These are phyloP conservation scores for Wickerhamomyces rabaulensis DNA, from an alignment of 805 yeast species.

Conservation along the genomic window DNA sequence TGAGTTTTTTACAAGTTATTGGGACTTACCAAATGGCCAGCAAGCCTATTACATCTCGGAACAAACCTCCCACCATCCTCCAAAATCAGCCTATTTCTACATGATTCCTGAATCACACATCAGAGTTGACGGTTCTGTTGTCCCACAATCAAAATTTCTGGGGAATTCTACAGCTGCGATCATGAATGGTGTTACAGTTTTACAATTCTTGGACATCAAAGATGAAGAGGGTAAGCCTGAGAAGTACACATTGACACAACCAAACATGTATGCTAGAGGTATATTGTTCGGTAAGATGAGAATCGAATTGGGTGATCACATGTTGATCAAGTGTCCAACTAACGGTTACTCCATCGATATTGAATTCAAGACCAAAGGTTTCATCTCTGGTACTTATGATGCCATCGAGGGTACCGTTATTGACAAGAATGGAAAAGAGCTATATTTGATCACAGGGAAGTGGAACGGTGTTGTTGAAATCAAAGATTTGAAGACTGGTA, in stretches of 20 bases:
- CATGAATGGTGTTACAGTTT: slow-evolving; percentile 85
- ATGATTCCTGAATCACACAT: slow-evolving; percentile 75
- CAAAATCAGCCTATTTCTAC: slow-evolving; percentile 90
- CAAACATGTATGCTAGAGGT: slow-evolving; percentile 93
- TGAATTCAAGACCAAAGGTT: slow-evolving; percentile 93
- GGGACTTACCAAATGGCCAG: slow-evolving; percentile 76
- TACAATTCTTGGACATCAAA: slow-evolving; percentile 58
- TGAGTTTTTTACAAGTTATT: slow-evolving; percentile 83
- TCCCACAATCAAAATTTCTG: slow-evolving; percentile 82
- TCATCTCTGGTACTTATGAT: slow-evolving; percentile 88
- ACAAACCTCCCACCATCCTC: slow-evolving; percentile 98
- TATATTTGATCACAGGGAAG: slow-evolving; percentile 75
- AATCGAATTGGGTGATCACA: slow-evolving; percentile 89
- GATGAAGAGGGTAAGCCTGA: slow-evolving; percentile 52
- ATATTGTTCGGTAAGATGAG: slow-evolving; percentile 85
- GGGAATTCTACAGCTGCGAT: slow-evolving; percentile 97
- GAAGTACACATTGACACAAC: slow-evolving; percentile 82
- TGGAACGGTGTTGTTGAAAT: slow-evolving; percentile 88
- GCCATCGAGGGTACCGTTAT: slow-evolving; percentile 74
- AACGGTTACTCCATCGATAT: slow-evolving; percentile 66
- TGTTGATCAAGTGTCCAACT: slow-evolving; percentile 62
- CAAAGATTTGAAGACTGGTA: slow-evolving; percentile 45
- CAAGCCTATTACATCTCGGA: slow-evolving; percentile 85
- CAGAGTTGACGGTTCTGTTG: slow-evolving; percentile 81
- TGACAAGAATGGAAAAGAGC: slow-evolving; percentile 45